Percentiles rank a stretch among this genome's conserved stretches.
Conservation (phyloP, 768 basidiomycete species). For the Tremella mesenterica region DNA sequence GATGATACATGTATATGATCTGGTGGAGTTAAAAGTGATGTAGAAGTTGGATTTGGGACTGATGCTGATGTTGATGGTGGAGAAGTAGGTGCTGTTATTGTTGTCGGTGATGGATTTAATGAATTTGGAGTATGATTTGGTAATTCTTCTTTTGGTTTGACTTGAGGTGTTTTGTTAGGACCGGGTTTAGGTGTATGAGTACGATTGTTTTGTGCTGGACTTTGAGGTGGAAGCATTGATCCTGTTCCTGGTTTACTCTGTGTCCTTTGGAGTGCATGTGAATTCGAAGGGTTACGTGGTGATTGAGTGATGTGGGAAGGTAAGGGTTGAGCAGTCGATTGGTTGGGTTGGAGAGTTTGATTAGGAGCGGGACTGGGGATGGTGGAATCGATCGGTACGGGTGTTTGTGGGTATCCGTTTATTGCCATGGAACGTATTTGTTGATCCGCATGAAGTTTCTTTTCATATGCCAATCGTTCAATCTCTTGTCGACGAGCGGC, state of each 20-base stretch:
- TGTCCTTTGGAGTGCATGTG: constrained; percentile 23
- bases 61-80: not conserved
- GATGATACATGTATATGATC: not conserved
- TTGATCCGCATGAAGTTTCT: constrained; percentile 28
- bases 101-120: not conserved
- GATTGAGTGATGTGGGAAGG: constrained; percentile 22
- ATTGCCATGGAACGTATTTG: constrained; percentile 13
- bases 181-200: constrained; percentile 23
- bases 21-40: not conserved
- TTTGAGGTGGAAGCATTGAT: constrained; percentile 38
- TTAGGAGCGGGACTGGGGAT: constrained; percentile 7
- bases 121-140: not conserved
- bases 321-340: constrained; percentile 30
- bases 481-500: constrained; percentile 17
- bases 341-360: constrained; percentile 27
- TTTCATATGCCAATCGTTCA: constrained; percentile 21
- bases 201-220: constrained; percentile 18
- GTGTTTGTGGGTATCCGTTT: no score
- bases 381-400: not conserved
- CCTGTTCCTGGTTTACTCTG: constrained; percentile 25
- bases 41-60: not conserved
- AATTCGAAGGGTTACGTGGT: constrained; percentile 17
- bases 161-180: constrained; percentile 16
- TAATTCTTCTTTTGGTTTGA: constrained; percentile 1
- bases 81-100: not conserved